Percentiles rank a stretch among this genome's conserved stretches.
phyloP scores from a whole-genome alignment of 2,329 filamentous ascomycete genomes.

The Botrytis porri region DNA sequence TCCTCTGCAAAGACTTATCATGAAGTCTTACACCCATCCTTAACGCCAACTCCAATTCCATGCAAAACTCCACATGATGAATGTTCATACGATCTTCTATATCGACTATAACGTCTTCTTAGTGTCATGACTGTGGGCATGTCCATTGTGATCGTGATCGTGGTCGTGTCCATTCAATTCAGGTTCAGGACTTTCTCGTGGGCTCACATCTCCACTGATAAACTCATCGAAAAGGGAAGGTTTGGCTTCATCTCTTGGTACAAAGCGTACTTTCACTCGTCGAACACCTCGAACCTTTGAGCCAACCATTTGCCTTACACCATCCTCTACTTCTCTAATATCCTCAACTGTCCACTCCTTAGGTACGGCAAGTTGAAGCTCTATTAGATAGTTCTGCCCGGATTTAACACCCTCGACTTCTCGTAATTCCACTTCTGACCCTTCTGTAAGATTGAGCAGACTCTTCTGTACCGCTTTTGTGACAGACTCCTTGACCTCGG shows the following conservation, averaged over 20 bases:
- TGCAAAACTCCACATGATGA: conserved; percentile 23
- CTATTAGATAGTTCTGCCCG: conserved; percentile 92
- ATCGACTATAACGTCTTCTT: conserved; percentile 35
- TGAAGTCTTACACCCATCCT: background rate
- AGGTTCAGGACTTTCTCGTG: conserved; percentile 56
- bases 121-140: conserved; percentile 38
- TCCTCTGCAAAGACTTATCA: conserved; percentile 4
- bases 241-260: conserved; percentile 60
- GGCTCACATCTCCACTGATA: conserved; percentile 61
- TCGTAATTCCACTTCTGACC: conserved; percentile 64
- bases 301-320: conserved; percentile 69
- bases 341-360: conserved; percentile 71
- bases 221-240: conserved; percentile 74
- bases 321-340: conserved; percentile 67
- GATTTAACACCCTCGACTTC: conserved; percentile 89
- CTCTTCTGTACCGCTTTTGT: conserved; percentile 61
- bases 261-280: conserved; percentile 79
- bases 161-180: conserved; percentile 52
- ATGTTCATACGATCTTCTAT: conserved; percentile 30
- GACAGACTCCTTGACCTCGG: conserved; percentile 74
- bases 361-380: conserved; percentile 81
- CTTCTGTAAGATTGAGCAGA: conserved; percentile 52
- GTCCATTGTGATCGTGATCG: conserved; percentile 44
- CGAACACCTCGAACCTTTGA: conserved; percentile 78
- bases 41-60: conserved; percentile 21